Conservation (phyloP, 306 rosid genomes). For the Prunus mume region DNA sequence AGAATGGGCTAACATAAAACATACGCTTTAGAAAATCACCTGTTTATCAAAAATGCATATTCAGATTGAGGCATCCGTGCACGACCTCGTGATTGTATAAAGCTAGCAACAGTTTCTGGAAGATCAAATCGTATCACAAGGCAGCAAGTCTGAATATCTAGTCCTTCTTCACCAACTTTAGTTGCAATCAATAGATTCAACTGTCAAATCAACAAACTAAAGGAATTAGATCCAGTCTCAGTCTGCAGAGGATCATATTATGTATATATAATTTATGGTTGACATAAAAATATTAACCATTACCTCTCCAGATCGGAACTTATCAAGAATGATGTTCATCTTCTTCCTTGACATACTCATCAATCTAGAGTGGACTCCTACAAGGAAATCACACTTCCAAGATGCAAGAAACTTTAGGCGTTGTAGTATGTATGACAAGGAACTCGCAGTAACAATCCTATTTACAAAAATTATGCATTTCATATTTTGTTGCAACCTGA, state of each 20-base stretch:
- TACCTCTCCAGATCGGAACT: slow-evolving; percentile 89
- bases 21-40: slow-evolving; percentile 46
- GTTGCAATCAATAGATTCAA: slow-evolving; percentile 90
- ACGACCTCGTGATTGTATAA: slow-evolving; percentile 98
- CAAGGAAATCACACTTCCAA: slow-evolving; percentile 81
- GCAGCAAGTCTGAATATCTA: slow-evolving; percentile 96
- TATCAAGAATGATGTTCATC: slow-evolving; percentile 62
- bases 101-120: slow-evolving; percentile 97
- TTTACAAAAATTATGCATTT: slow-evolving; percentile 92
- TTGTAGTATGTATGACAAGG: slow-evolving; percentile 68
- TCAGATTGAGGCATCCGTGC: slow-evolving; percentile 91
- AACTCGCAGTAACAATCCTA: slow-evolving; percentile 82
- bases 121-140: slow-evolving; percentile 94
- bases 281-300: neutral
- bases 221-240: slow-evolving; percentile 23
- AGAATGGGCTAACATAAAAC: slow-evolving; percentile 11
- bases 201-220: slow-evolving; percentile 47
- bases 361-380: slow-evolving; percentile 75
- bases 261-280: neutral
- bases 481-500: slow-evolving; percentile 66
- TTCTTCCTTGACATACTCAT: slow-evolving; percentile 77
- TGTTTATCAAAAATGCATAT: slow-evolving; percentile 87
- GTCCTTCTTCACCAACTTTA: slow-evolving; percentile 98
- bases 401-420: slow-evolving; percentile 52
- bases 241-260: slow-evolving; percentile 13